phyloP scores from a whole-genome alignment of 148 eudicot species.

The Vaccinium vitisidaea region DNA sequence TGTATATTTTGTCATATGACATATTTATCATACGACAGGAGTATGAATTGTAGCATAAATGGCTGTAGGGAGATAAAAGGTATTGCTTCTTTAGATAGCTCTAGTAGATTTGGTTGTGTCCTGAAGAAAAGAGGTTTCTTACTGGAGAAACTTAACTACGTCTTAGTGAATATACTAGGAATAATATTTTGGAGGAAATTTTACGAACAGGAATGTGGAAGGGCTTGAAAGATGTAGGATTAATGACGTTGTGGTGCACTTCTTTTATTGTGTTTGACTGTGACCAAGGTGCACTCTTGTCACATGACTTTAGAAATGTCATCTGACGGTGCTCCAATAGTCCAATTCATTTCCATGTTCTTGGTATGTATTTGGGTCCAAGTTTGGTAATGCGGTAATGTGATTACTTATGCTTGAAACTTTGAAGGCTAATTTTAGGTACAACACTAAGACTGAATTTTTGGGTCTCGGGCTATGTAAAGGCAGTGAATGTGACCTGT shows the following conservation, averaged over 20 bases:
- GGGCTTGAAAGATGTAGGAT: neutral
- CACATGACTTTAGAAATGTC: neutral
- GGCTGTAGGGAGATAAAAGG: neutral
- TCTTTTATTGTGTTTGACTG: neutral
- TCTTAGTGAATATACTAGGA: too few relatives aligned
- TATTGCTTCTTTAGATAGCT: neutral
- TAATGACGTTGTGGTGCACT: neutral
- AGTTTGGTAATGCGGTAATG: neutral
- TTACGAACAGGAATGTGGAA: neutral
- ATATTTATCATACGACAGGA: constrained; percentile 7
- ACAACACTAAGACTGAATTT: neutral
- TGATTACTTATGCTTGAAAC: neutral
- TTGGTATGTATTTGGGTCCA: neutral
- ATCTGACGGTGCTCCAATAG: neutral
- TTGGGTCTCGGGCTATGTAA: neutral
- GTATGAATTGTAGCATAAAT: neutral
- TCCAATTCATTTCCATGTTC: neutral
- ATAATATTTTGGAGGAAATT: neutral
- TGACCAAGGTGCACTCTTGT: neutral
- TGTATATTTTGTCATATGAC: neutral
- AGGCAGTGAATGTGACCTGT: neutral
- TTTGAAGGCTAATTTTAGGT: neutral
- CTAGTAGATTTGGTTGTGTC: neutral
- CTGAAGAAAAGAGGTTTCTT: neutral
- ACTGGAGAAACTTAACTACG: neutral